Conservation (phyloP, 345 rosid species). For the Turritis glabra region DNA sequence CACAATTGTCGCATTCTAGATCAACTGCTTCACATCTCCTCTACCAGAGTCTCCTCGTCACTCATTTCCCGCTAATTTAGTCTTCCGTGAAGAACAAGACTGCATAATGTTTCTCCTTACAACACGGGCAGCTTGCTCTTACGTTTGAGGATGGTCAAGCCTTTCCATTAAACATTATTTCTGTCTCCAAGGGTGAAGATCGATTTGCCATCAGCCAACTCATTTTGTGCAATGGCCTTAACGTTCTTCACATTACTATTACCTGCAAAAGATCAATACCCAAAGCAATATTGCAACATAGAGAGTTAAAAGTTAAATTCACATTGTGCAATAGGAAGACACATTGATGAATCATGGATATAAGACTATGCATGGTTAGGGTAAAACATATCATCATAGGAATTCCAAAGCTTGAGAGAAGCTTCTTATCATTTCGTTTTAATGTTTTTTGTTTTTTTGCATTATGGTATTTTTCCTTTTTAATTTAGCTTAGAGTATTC, state of each 20-base stretch:
- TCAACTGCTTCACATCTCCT: constrained; percentile 45
- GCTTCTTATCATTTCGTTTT: no score
- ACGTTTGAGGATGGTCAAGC: constrained; percentile 31
- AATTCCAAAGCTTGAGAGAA: no score
- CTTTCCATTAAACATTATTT: constrained; percentile 42
- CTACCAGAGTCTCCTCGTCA: constrained; percentile 26
- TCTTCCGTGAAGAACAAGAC: no score
- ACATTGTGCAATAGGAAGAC: neutral
- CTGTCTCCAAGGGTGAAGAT: constrained; percentile 52
- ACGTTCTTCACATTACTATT: constrained; percentile 3
- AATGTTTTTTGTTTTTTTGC: no score
- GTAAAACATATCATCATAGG: no score
- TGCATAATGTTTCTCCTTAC: no score
- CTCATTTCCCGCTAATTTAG: no score
- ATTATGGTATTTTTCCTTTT: no score
- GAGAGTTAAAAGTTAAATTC: constrained; percentile 15
- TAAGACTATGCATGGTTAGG: no score
- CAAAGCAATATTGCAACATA: neutral
- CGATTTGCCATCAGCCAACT: constrained; percentile 60
- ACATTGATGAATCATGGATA: no score
- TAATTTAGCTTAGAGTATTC: no score
- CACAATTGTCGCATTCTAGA: constrained; percentile 29
- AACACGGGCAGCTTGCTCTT: no score
- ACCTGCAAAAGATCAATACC: constrained; percentile 13
- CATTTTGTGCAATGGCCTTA: constrained; percentile 16